Base-by-base conservation (phyloP, 768 basidiomycete genomes). In the Hypholoma sublateritium region DNA sequence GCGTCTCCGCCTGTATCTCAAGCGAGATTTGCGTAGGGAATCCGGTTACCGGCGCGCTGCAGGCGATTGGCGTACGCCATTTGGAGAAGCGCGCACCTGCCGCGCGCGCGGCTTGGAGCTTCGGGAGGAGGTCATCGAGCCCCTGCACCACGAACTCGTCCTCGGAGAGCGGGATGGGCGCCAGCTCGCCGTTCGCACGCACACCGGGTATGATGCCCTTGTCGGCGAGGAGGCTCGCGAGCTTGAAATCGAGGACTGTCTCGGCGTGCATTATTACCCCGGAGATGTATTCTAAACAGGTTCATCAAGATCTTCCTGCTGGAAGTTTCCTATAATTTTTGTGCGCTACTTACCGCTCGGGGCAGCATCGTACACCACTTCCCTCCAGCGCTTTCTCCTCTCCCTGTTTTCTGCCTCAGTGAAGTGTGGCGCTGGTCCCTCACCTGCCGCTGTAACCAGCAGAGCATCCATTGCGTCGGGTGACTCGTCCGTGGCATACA, bases 401-500 rank as follows among this genome's bases (percentile, higher is more conserved):
- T 78, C 73, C 37, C 57, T 69, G 19, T 73, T 72, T 59, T 77
- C 73, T 44, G 72, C 71, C 36, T 74, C 75, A 1, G 70, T 54
- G 62, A 55, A 62, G 67, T 32, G 64, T 16, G 22, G 24, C 57
- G 34, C 63, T 13, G 52, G 66, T 24, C 58, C 60, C 11, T 61
- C 65, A n/a, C 67, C 71, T 35, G 66, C 65, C 1, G 74, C 75
- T 49, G 72, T 69, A n/a, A 70, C 62, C 7, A 82, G 64, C 22
- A 75, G 69, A 2, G 67, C 71, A 34, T 72, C 72, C 41, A 80
- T 76, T 11, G 63, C 73, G 21, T 78, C 72, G n/a, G 78, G 75
- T 16, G 77, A 70, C 59, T 83, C 80, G 58, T 83, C 81, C 8
- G 81, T 82, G 11, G 81, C 81, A 52, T 82, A 82, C 28, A 82